Base-by-base conservation (phyloP, 345 rosid species). In the Tarenaya hassleriana region DNA sequence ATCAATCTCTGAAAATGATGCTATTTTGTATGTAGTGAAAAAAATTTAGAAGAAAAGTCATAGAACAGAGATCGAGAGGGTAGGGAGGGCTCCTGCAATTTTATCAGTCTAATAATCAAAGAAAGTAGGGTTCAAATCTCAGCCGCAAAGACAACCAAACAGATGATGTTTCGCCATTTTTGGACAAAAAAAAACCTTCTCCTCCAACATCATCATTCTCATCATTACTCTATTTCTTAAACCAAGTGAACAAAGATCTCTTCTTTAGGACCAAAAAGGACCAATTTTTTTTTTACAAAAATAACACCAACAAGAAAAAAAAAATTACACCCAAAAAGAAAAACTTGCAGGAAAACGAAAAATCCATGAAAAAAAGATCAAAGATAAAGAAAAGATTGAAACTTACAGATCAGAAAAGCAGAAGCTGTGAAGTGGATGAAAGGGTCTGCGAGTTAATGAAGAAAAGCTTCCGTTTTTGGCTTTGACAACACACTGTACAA, bases 361-460 rank as follows among this genome's bases (percentile, higher is more conserved):
- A 43, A 55, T n/a, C 14, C n/a, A 41, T 21, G 7, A 1, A 41
- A 14, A 38, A 53, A 39, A 38, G 16, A 31, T 13, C 16, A 4
- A 18, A 1, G 2, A 57, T 0, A 14, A 21, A 4, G 16, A 3
- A 15, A 35, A 52, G 40, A 62, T 29, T 12, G 32, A 29, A 45
- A 62, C 66, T 59, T 52, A 16, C n/a, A 4, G 44, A 44, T 34
- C 27, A 38, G 27, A 43, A 33, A 52, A 52, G n/a, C 17, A 61
- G 7, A 40, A 35, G 40, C 13, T 35, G 13, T 35, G 40, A 35
- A 35, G 13, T 35, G 3, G 40, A 35, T 11, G 40, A 35, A 53
- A 62, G 29, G 66, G 53, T 62, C 66, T 62, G 15, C 59, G 1
- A 19, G 32, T 52, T 35, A 62, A 62, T 17, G 47, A 38, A 17